Base-by-base conservation (phyloP, 139 green algal genomes). In the Picochlorum costavermella region DNA sequence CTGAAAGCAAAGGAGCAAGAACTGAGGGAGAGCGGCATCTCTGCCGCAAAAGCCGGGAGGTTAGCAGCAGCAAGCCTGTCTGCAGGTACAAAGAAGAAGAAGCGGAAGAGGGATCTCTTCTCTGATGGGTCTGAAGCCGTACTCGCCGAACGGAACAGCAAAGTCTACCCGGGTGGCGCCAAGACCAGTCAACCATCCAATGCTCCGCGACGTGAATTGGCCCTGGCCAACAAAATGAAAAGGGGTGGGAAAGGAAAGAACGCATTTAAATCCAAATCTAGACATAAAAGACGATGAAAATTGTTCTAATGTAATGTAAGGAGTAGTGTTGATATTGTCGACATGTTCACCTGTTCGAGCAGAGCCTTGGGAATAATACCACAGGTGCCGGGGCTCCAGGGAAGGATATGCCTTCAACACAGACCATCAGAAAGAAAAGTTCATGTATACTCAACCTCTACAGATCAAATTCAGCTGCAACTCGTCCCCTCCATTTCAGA, bases 21-120 rank as follows among this genome's bases (percentile, higher is more conserved):
- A 61, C 60, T 88, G 62, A 67, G 74, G 60, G 44, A 82, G 69
- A 66, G 87, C 61, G 87, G 88, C 11, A 56, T 94, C 36, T 57
- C 70, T 1, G 63, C 74, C 1, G 60, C 51, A 40, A 77, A 76
- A 64, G 85, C 87, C 23, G 74, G 74, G 29, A 81, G 80, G 60
- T 72, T 85, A 9, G 85, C 81, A n/a, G 72, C 71, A 9, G 64
- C 69, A 26, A 68, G 71, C 17, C 74, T 86, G 5, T 33, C 64
- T 29, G 75, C 75, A 33, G 62, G 77, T 43, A 73, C 71, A 50
- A 63, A 75, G 55, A 77, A 79, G 20, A 75, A 82, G 58, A 36
- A 57, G 50, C 74, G 81, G 45, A 75, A 75, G 55, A 50, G 23
- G 20, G 59, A 66, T 37, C 31, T 55, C 16, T 51, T 80, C 31